Evolutionary conservation across 176 grass and related monocot genomes (phyloP).

Genomic region (Musa itinerans): DNA sequence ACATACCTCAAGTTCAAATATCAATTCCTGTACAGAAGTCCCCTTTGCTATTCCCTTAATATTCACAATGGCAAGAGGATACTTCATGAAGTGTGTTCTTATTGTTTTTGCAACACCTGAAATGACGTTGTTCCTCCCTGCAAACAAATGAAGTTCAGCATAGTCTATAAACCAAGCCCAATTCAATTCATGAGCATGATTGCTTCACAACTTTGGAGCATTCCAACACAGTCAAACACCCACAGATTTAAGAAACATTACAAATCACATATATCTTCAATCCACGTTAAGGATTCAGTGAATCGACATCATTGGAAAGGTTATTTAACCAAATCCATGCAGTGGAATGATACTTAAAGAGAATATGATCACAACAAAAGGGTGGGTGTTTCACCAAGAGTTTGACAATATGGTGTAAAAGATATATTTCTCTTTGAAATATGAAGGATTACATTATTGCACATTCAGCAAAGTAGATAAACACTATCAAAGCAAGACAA

Average conservation of each 20-base stretch:
- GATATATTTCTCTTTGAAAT: no score
- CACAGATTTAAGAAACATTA: background rate
- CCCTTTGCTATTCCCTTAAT: slow-evolving; percentile 76
- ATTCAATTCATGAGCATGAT: background rate
- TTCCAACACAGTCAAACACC: background rate
- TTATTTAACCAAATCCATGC: no score
- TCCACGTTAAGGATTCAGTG: no score
- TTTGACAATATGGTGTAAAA: no score
- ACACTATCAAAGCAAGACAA: background rate
- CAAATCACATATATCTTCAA: background rate
- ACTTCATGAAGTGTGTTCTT: slow-evolving; percentile 78
- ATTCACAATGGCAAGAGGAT: slow-evolving; percentile 87
- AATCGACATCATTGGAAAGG: no score
- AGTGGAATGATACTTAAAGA: no score
- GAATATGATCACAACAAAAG: no score
- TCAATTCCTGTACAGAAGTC: slow-evolving; percentile 61
- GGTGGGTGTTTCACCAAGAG: no score
- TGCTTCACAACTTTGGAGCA: background rate
- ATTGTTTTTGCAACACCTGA: slow-evolving; percentile 86
- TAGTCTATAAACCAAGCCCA: background rate
- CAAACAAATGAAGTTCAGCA: slow-evolving; percentile 5
- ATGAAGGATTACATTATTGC: no score
- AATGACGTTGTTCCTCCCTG: slow-evolving; percentile 83
- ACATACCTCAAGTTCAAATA: slow-evolving; percentile 79
- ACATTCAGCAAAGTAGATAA: slow-evolving; percentile 19